Evolutionary conservation across 163 green algal genomes (phyloP).

Genomic region (Chlorella variabilis): DNA sequence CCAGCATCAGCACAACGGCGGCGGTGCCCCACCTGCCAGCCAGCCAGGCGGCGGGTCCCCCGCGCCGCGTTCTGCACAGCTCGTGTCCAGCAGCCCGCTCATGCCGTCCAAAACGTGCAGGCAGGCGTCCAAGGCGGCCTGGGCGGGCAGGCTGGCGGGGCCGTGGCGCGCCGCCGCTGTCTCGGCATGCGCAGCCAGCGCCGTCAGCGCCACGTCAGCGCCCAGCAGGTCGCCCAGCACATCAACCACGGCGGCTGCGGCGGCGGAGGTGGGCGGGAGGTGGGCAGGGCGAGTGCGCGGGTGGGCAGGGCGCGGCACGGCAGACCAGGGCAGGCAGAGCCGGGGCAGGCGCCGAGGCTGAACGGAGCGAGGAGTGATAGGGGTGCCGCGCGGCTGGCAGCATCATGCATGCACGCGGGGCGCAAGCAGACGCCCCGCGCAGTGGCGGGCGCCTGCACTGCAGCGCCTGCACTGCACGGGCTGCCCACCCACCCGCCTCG

Average conservation of each 20-base stretch:
- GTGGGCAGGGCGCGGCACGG: background rate
- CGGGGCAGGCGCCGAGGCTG: background rate
- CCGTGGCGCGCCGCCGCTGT: background rate
- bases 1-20: background rate
- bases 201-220: background rate
- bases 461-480: too few species aligned
- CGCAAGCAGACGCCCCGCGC: too few species aligned
- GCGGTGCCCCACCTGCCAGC: slow-evolving; percentile 1
- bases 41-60: background rate
- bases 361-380: too few species aligned
- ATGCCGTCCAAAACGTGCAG: slow-evolving; percentile 2
- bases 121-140: slow-evolving; percentile 2
- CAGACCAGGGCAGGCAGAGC: background rate
- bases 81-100: slow-evolving; percentile 4
- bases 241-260: background rate
- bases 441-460: too few species aligned
- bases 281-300: too few species aligned
- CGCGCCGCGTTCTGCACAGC: background rate
- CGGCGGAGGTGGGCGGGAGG: background rate
- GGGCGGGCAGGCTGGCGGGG: background rate
- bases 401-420: too few species aligned
- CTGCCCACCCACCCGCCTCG: slow-evolving; percentile 23
- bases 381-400: too few species aligned
- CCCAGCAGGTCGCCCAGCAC: slow-evolving; percentile 24
- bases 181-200: background rate